phyloP scores from a whole-genome alignment of 2,329 filamentous ascomycete species.

The Fusarium fracticaudum region DNA sequence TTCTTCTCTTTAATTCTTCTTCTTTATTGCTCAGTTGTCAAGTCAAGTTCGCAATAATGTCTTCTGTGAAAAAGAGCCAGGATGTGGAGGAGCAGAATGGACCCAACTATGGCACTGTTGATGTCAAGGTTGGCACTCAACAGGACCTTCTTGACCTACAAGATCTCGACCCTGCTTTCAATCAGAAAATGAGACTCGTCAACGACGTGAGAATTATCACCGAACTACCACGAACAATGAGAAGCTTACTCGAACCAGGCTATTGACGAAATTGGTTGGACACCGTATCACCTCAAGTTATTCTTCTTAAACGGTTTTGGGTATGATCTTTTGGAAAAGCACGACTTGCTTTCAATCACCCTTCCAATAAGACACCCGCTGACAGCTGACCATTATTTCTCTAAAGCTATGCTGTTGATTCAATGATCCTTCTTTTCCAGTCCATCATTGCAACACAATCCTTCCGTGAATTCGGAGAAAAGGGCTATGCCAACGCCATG shows the following conservation, averaged over 20 bases:
- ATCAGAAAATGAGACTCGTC: constrained; percentile 73
- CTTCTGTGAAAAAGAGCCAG: neutral
- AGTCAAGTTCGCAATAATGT: neutral
- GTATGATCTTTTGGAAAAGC: constrained; percentile 6
- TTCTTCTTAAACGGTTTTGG: constrained; percentile 72
- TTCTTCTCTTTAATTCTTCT: too few species aligned
- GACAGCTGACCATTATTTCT: neutral
- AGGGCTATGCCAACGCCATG: constrained; percentile 2
- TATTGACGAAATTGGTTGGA: constrained; percentile 70
- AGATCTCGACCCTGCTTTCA: neutral
- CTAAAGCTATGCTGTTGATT: constrained; percentile 20
- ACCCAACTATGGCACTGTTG: neutral
- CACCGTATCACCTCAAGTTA: constrained; percentile 66
- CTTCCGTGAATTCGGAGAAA: constrained; percentile 6
- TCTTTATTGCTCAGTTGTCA: too few species aligned
- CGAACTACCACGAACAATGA: fast-evolving
- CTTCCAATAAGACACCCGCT: neutral
- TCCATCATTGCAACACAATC: constrained; percentile 6
- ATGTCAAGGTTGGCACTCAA: neutral
- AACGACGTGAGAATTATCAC: constrained; percentile 61
- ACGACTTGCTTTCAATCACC: neutral
- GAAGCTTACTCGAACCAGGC: constrained; percentile 44
- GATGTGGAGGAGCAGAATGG: neutral
- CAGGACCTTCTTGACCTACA: neutral
- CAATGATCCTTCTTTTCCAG: constrained; percentile 6